These are phyloP conservation scores for Picochlorum sp. DNA, from an alignment of 139 green algal genomes.

Conservation along the genomic window DNA sequence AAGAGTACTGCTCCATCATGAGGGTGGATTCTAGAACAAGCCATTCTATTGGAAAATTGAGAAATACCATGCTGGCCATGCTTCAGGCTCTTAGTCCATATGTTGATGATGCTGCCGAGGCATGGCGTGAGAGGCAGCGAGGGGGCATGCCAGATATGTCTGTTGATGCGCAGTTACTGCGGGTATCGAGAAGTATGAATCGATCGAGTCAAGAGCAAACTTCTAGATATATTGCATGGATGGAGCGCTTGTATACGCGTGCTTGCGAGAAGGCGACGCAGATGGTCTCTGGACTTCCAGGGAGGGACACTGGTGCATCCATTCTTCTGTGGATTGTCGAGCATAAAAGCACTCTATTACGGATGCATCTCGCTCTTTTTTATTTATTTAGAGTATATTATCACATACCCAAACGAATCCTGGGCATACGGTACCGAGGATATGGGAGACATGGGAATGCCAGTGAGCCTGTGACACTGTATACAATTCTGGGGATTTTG, in stretches of 20 bases:
- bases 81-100: slow-evolving; percentile 49
- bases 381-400: slow-evolving; percentile 64
- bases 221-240: too few species aligned
- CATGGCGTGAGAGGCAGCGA: background rate
- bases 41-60: background rate
- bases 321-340: too few species aligned
- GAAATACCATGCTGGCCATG: slow-evolving; percentile 41
- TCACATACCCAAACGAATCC: slow-evolving; percentile 44
- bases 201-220: too few species aligned
- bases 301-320: too few species aligned
- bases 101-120: slow-evolving; percentile 20
- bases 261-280: too few species aligned
- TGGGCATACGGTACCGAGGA: slow-evolving; percentile 45
- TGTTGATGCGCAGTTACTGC: too few species aligned
- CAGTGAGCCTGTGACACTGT: background rate
- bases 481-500: background rate
- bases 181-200: too few species aligned
- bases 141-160: background rate
- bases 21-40: slow-evolving; percentile 22
- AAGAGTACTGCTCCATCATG: slow-evolving; percentile 87
- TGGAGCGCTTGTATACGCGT: too few species aligned
- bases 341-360: slow-evolving; percentile 15
- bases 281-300: too few species aligned
- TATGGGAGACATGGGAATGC: background rate
- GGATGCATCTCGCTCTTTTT: slow-evolving; percentile 74